These are phyloP conservation scores for Ustilago curta DNA, from an alignment of 1,284 basidiomycete genomes.

Conservation along the genomic window DNA sequence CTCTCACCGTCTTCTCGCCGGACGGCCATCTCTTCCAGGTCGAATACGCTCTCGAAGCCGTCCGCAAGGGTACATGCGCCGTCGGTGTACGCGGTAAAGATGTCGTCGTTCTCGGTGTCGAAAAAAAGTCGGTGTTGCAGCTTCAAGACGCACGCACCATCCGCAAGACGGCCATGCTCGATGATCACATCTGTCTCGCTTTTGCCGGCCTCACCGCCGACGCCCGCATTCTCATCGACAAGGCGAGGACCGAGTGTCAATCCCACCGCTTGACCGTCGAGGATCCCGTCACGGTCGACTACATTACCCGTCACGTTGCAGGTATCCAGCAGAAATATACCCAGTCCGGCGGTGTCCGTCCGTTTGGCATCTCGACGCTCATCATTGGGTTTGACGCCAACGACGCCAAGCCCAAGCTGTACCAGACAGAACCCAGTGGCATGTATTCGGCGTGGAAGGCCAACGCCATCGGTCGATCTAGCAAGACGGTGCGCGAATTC, in stretches of 20 bases:
- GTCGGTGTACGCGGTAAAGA: conserved; percentile 95
- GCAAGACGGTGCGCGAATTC: conserved; percentile 98
- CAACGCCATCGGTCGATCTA: conserved; percentile 95
- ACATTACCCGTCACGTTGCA: conserved; percentile 97
- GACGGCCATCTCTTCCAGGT: conserved; percentile 91
- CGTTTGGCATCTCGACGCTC: conserved; percentile 96
- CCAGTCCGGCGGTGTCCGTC: conserved; percentile 97
- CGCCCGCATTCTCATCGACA: conserved; percentile 97
- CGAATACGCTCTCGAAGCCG: conserved; percentile 97
- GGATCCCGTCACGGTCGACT: conserved; percentile 97
- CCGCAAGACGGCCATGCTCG: conserved; percentile 97
- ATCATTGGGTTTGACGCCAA: conserved; percentile 97
- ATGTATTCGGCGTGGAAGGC: conserved; percentile 99
- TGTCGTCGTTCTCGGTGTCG: conserved; percentile 95
- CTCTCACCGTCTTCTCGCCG: conserved; percentile 92
- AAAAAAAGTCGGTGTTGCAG: conserved; percentile 98
- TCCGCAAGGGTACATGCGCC: conserved; percentile 95
- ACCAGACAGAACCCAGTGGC: conserved; percentile 96
- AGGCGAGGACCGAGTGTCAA: conserved; percentile 96
- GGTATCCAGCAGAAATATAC: conserved; percentile 99
- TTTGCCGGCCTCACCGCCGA: conserved; percentile 98
- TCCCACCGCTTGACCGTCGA: conserved; percentile 97
- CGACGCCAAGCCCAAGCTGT: conserved; percentile 86
- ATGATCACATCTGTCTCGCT: conserved; percentile 96
- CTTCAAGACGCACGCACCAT: conserved; percentile 98